phyloP scores from a whole-genome alignment of 2,329 filamentous ascomycete species.

The Neopestalotiopsis sp. region DNA sequence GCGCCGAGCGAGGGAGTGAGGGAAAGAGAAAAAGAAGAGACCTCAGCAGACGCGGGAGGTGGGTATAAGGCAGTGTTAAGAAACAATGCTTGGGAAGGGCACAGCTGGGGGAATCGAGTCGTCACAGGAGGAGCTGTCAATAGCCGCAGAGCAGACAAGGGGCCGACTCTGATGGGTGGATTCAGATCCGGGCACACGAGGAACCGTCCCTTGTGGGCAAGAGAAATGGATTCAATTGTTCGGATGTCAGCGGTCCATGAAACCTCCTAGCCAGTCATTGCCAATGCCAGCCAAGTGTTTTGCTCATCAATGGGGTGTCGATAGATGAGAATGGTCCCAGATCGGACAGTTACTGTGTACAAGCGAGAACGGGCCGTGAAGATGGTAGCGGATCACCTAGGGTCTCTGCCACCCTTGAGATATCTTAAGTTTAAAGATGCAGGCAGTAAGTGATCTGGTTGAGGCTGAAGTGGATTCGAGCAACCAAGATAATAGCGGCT shows the following conservation, averaged over 20 bases:
- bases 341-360: constrained; percentile 4
- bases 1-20: constrained; percentile 40
- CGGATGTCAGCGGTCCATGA: constrained; percentile 47
- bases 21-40: constrained; percentile 26
- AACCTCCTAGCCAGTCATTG: constrained; percentile 37
- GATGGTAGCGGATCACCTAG: background rate
- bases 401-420: background rate
- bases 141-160: constrained; percentile 1
- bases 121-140: constrained; percentile 39
- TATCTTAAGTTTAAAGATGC: background rate
- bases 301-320: constrained; percentile 4
- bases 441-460: background rate
- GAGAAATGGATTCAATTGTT: constrained; percentile 28
- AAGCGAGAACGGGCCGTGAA: background rate
- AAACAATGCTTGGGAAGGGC: constrained; percentile 30
- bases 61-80: constrained; percentile 41
- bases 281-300: constrained; percentile 10
- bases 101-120: constrained; percentile 36
- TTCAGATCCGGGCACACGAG: constrained; percentile 14
- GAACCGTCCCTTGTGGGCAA: constrained; percentile 9
- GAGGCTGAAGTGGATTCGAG: background rate
- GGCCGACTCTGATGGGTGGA: constrained; percentile 1
- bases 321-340: constrained; percentile 13
- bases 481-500: background rate
- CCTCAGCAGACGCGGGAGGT: constrained; percentile 33